These are phyloP conservation scores for Hymenoscyphus salicellus DNA, from an alignment of 2,329 filamentous ascomycete species.

Conservation along the genomic window DNA sequence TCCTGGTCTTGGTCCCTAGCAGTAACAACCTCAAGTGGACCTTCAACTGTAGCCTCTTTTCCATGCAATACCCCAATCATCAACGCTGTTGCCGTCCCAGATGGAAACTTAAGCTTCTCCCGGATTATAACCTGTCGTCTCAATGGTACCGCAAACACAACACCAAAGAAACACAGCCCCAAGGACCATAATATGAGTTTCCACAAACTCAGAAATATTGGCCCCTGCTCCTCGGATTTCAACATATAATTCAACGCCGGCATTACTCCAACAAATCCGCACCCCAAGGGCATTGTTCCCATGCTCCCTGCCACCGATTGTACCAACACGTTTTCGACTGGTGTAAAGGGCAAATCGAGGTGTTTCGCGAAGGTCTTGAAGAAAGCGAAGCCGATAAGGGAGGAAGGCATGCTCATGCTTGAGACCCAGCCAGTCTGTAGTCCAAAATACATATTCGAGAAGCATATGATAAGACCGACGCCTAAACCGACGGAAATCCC, in stretches of 20 bases:
- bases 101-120: constrained; percentile 91
- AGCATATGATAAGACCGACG: constrained; percentile 88
- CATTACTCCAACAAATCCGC: constrained; percentile 92
- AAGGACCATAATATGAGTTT: constrained; percentile 87
- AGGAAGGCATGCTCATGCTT: constrained; percentile 96
- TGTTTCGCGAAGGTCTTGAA: constrained; percentile 76
- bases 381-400: constrained; percentile 88
- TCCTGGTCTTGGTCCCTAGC: neutral
- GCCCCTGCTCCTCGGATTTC: constrained; percentile 72
- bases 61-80: constrained; percentile 90
- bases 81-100: constrained; percentile 89
- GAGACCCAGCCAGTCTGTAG: constrained; percentile 79
- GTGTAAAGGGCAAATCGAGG: constrained; percentile 78
- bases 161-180: constrained; percentile 92
- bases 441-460: constrained; percentile 99
- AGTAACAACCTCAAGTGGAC: constrained; percentile 8
- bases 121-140: constrained; percentile 87
- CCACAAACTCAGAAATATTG: constrained; percentile 66
- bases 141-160: constrained; percentile 91
- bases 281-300: constrained; percentile 93
- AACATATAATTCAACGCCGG: constrained; percentile 88
- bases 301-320: constrained; percentile 95
- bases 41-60: constrained; percentile 37
- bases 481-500: constrained; percentile 75
- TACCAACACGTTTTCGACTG: constrained; percentile 93